Evolutionary conservation across 1,284 basidiomycete species (phyloP).

Genomic region (Butyriboletus appendiculatus): DNA sequence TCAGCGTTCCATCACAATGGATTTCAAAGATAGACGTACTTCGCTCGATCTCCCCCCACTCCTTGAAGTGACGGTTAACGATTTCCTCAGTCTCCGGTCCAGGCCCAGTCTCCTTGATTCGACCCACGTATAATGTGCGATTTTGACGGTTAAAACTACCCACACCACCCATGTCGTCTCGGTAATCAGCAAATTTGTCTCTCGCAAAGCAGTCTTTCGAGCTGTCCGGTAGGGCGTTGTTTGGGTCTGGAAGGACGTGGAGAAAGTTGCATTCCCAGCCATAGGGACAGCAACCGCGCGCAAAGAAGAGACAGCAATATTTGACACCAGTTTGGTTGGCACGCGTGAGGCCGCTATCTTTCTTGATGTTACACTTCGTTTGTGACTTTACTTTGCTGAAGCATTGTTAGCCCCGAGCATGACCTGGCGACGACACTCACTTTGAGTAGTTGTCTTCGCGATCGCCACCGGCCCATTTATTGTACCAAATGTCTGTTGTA

Average conservation of each 20-base stretch:
- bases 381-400: constrained; percentile 90
- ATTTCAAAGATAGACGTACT: constrained; percentile 55
- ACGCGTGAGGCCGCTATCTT: constrained; percentile 91
- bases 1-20: constrained; percentile 7
- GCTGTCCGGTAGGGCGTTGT: constrained; percentile 77
- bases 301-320: constrained; percentile 95
- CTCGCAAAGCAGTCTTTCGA: constrained; percentile 97
- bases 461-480: constrained; percentile 98
- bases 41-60: constrained; percentile 95
- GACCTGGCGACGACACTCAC: constrained; percentile 45
- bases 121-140: constrained; percentile 92
- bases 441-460: constrained; percentile 92
- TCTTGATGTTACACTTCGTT: constrained; percentile 87
- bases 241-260: constrained; percentile 81
- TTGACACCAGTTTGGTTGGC: constrained; percentile 89
- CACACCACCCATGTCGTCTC: constrained; percentile 99
- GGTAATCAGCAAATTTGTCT: constrained; percentile 96
- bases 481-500: constrained; percentile 92
- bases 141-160: constrained; percentile 95
- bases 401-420: constrained; percentile 1
- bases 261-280: constrained; percentile 97
- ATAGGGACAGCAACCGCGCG: constrained; percentile 96
- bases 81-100: constrained; percentile 90
- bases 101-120: constrained; percentile 89
- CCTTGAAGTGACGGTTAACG: constrained; percentile 89